Evolutionary conservation across 2,329 filamentous ascomycete species (phyloP), one percentile per base, ranked within the genome.

Genomic region (Fusarium guadeloupense): DNA sequence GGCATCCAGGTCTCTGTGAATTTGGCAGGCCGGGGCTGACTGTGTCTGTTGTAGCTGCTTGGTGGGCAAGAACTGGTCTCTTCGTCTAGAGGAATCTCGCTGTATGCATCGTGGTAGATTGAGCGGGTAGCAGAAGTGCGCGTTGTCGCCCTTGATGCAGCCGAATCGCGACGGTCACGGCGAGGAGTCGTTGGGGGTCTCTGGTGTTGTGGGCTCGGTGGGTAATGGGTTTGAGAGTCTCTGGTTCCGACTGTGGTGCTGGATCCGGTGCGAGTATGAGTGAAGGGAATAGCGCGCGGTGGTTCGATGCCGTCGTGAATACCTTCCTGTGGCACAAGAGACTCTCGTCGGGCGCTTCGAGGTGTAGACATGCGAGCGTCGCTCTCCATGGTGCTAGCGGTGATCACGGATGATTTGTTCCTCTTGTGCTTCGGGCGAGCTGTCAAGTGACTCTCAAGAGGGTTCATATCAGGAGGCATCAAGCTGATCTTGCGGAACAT

Each of bases 401-500:
- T 85, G 5, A 79, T 76, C 23, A 85, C 69, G 2, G 83, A 86
- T 2, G 83, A 84, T 74, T 85, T 86, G 74, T 91, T 93, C 71
- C 90, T 86, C 80, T 93, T 93, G 77, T 96, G 92, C 42, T 69
- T 70, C 53, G 76, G 79, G 20, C 89, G 85, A 10, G 91, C 88
- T 2, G 93, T 97, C 54, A 96, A 79, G 69, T 94, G 89, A 64
- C 91, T 87, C 73, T 97, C 93, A 13, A 98, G 82, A 2, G 94
- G 94, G 73, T 98, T 98, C 90, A 97, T 92, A 71, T 98, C 94
- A 0, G 94, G 93, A 6, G 94, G 94, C 73, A 97, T 83, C 17
- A 83, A 81, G 6, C 88, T 82, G 69, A 98, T 97, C 71, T 90
- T 89, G 34, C 89, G 86, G 85, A 97, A 98, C 66, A 90, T 85